phyloP scores from a whole-genome alignment of 768 basidiomycete species.

The Boletus rex-veris region DNA sequence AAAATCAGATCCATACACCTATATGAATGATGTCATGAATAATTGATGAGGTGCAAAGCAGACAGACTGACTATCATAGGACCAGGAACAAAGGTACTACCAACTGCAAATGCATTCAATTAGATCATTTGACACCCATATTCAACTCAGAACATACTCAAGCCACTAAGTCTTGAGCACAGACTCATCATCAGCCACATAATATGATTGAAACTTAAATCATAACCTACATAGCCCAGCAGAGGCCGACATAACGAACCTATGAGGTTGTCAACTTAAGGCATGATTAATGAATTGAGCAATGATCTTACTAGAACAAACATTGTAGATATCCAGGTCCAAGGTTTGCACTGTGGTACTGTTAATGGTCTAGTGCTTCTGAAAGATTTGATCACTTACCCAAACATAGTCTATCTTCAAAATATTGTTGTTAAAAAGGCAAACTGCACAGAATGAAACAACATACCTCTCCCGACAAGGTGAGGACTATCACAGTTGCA shows the following conservation, averaged over 20 bases:
- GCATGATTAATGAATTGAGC: not conserved
- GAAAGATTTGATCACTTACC: not conserved
- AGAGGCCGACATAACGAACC: constrained; percentile 8
- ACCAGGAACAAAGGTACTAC: not conserved
- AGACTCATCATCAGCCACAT: not conserved
- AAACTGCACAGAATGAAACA: not conserved
- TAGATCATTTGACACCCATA: not conserved
- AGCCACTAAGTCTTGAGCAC: not conserved
- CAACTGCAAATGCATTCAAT: not conserved
- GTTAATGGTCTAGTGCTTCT: no score
- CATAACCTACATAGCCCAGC: not conserved
- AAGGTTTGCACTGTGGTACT: not conserved
- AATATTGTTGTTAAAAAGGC: not conserved
- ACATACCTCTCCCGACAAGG: not conserved
- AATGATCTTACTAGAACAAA: constrained; percentile 6
- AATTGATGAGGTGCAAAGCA: not conserved
- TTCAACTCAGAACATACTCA: not conserved
- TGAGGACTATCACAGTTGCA: not conserved
- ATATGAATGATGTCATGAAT: no score
- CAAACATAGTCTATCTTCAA: constrained; percentile 12
- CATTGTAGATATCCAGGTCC: constrained; percentile 9
- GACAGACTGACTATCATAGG: not conserved
- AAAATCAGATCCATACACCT: not conserved
- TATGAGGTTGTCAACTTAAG: not conserved
- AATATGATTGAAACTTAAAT: not conserved